Conservation (phyloP, 352 stramenopile species). For the Blastocystis sp. region DNA sequence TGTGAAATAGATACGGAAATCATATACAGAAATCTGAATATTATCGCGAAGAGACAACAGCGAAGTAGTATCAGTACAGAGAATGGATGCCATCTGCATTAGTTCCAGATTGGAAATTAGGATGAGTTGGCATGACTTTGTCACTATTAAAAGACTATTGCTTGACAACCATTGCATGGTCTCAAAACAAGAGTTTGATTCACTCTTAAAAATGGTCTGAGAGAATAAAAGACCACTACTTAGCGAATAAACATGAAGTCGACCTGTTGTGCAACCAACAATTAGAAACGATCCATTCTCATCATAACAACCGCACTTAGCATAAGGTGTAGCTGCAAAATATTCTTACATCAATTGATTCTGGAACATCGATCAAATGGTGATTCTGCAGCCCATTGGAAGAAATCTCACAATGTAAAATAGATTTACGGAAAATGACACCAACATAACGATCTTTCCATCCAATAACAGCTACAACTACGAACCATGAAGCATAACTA, state of each 20-base stretch:
- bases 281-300: background rate
- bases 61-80: background rate
- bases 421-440: too few species aligned
- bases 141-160: background rate
- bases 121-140: background rate
- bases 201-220: background rate
- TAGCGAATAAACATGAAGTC: background rate
- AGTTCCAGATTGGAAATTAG: background rate
- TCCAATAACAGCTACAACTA: too few species aligned
- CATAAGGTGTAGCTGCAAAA: background rate
- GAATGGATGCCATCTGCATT: background rate
- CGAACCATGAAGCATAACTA: too few species aligned
- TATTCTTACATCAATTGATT: background rate
- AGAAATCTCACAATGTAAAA: too few species aligned
- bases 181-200: background rate
- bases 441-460: too few species aligned
- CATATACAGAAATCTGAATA: background rate
- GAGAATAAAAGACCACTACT: background rate
- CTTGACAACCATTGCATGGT: background rate
- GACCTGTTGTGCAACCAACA: background rate
- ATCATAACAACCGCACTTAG: constrained; percentile 33
- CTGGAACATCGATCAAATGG: background rate
- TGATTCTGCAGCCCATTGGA: background rate
- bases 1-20: background rate
- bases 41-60: background rate